These are phyloP conservation scores for Mycosphaerella sp. DNA, from an alignment of 2,329 filamentous ascomycete genomes.

Conservation along the genomic window DNA sequence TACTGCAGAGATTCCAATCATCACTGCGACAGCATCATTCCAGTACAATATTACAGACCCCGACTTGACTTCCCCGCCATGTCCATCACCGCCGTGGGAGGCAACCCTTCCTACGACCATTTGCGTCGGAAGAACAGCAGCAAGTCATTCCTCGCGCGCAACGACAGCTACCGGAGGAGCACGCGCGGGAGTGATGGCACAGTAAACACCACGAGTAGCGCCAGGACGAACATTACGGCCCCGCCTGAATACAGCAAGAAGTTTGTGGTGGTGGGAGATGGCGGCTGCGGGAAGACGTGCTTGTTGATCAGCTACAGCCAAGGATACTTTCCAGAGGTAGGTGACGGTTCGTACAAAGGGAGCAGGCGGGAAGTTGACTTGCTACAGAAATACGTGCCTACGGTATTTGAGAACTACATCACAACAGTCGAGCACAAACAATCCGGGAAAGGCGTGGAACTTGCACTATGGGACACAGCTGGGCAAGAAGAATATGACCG, in stretches of 20 bases:
- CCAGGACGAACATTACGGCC: conserved; percentile 79
- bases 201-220: conserved; percentile 71
- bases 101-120: conserved; percentile 48
- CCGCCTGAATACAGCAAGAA: conserved; percentile 96
- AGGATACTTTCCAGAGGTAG: conserved; percentile 96
- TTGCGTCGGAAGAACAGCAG: conserved; percentile 51
- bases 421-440: conserved; percentile 85
- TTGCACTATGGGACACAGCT: conserved; percentile 96
- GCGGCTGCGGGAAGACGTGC: conserved; percentile 97
- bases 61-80: conserved; percentile 19
- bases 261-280: conserved; percentile 96
- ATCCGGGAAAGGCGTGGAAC: conserved; percentile 88
- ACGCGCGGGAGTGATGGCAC: conserved; percentile 70
- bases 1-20: background rate
- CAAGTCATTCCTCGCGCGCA: conserved; percentile 31
- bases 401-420: conserved; percentile 99
- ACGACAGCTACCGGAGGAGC: conserved; percentile 37
- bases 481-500: conserved; percentile 99
- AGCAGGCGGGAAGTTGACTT: conserved; percentile 7
- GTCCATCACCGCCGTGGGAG: conserved; percentile 30
- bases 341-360: background rate
- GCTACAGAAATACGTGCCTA: conserved; percentile 94
- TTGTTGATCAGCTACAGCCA: conserved; percentile 97
- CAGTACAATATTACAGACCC: background rate
- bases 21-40: conserved; percentile 4